Conservation (phyloP, 257 asterid genomes). For the Coffea canephora region DNA sequence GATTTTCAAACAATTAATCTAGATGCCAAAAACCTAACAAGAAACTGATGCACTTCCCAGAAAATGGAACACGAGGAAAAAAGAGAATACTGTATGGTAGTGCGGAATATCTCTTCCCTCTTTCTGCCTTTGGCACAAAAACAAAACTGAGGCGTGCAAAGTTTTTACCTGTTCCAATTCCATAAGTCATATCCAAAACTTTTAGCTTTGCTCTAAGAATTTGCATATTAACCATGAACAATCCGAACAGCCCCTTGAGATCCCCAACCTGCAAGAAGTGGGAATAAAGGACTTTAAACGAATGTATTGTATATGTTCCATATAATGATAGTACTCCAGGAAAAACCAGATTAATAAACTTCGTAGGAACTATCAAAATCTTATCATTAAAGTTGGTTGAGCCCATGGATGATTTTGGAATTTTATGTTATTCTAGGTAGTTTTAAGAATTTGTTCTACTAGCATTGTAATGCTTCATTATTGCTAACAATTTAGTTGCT, state of each 20-base stretch:
- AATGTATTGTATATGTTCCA: neutral
- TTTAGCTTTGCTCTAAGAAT: slow-evolving; percentile 70
- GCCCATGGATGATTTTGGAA: neutral
- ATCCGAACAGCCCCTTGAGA: slow-evolving; percentile 81
- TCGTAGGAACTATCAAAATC: slow-evolving; percentile 1
- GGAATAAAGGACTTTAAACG: slow-evolving; percentile 5
- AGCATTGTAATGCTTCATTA: neutral
- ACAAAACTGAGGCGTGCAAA: neutral
- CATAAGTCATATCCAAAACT: slow-evolving; percentile 72
- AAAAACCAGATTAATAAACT: neutral
- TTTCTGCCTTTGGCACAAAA: neutral
- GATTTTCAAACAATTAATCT: neutral
- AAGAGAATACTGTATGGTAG: neutral
- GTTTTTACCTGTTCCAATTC: slow-evolving; percentile 71
- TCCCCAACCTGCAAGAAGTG: slow-evolving; percentile 77
- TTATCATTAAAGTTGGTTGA: neutral
- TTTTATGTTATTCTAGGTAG: neutral
- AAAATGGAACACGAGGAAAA: neutral
- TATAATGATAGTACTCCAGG: neutral
- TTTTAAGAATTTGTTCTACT: neutral
- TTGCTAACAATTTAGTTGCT: neutral
- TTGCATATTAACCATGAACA: slow-evolving; percentile 62
- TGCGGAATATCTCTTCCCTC: neutral
- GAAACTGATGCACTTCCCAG: neutral
- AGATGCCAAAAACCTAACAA: neutral